phyloP scores from a whole-genome alignment of 192 early-diverging fungal species.

The Coemansia sp. region DNA sequence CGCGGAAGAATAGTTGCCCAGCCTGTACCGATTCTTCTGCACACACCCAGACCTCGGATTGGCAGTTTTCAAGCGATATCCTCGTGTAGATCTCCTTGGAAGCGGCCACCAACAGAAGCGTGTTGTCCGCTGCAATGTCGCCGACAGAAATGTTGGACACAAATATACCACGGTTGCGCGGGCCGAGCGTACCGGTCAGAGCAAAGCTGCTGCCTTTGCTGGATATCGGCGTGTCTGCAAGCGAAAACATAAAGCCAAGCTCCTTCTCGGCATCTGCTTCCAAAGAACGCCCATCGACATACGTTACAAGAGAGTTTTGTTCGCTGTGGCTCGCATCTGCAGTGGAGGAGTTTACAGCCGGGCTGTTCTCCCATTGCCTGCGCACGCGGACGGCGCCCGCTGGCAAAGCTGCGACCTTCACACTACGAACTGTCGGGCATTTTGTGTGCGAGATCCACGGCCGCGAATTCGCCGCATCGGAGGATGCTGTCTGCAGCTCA shows the following conservation, averaged over 20 bases:
- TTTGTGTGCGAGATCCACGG: conserved; percentile 43
- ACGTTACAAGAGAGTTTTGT: conserved; percentile 26
- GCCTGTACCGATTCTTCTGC: conserved; percentile 43
- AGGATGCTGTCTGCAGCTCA: conserved; percentile 31
- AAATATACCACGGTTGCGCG: conserved; percentile 50
- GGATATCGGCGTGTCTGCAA: conserved; percentile 40
- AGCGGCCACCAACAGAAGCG: conserved; percentile 29
- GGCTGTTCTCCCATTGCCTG: conserved; percentile 39
- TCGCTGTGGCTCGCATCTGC: background rate
- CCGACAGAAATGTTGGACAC: conserved; percentile 42
- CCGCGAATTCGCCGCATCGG: conserved; percentile 34
- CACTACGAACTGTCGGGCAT: conserved; percentile 34
- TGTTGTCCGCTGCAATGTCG: background rate
- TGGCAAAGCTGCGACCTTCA: conserved; percentile 19
- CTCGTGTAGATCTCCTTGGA: conserved; percentile 53
- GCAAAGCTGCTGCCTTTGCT: conserved; percentile 44
- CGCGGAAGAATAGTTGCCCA: conserved; percentile 48
- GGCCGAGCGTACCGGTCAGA: conserved; percentile 43
- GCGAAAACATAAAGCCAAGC: conserved; percentile 40
- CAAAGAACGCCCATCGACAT: conserved; percentile 29
- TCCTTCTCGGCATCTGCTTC: conserved; percentile 14
- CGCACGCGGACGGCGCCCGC: conserved; percentile 25
- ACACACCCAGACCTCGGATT: conserved; percentile 47
- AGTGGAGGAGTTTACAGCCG: background rate
- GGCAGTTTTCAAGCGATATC: conserved; percentile 13